Evolutionary conservation across 768 basidiomycete species (phyloP), one percentile per base, ranked within the genome.

Genomic region (Leucocoprinus sp.): DNA sequence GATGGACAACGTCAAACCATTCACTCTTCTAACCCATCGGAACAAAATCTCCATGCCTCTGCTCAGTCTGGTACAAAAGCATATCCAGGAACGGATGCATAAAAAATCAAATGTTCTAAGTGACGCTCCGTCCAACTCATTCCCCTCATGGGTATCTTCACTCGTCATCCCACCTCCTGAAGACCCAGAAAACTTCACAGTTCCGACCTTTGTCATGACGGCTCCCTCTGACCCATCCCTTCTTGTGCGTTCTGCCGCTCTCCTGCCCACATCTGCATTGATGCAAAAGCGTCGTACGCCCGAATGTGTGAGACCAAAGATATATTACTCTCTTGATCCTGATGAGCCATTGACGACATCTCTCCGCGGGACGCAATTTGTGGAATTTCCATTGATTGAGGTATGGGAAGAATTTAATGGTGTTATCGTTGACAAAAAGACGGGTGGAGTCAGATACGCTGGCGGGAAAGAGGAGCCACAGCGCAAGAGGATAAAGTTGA

Each of bases 341-440:
- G 57, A 62, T 3, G 53, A 70, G 34, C 60, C 70, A 18, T 66
- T 93, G 21, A 55, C 58, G 8, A 54, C 58, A 19, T 61, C 72
- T 6, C 64, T 95, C 36, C 69, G 66, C 27, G 63, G 77, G 40
- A 84, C 76, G 34, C 67, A 76, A 22, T 91, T 92, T 60, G 72
- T 85, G 24, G 92, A 95, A 60, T 95, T 77, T 56, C 92, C 92
- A 5, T 81, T 80, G 1, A 77, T 95, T 36, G 83, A 91, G 45
- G 61, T 93, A 5, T 82, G 81, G 69, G 76, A 82, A 37, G 74
- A 79, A 23, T 92, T 89, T 60, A 62, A 60, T 6, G 82, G 78
- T 5, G 66, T 66, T 7, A 55, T 88, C n/a, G 66, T 84, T 12
- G 74, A 84, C 47, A 67, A 69, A 34, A 59, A 69, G 37, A 80